Evolutionary conservation across 2,329 filamentous ascomycete genomes (phyloP).

Genomic region (Penicillium digitatum): DNA sequence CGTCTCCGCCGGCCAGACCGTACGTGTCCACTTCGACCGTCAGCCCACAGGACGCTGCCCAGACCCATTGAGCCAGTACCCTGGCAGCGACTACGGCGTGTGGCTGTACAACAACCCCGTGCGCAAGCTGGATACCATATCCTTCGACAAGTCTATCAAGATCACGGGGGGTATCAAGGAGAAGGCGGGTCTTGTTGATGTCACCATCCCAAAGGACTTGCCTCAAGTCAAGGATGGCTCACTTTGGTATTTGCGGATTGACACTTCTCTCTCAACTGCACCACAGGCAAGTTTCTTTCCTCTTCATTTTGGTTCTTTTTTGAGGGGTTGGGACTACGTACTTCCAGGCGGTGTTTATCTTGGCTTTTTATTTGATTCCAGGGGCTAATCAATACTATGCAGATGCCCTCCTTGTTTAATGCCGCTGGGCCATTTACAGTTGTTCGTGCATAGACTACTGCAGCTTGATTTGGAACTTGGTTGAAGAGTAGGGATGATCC

Average conservation of each 20-base stretch:
- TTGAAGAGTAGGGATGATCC: too few relatives aligned
- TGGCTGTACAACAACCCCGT: slow-evolving; percentile 33
- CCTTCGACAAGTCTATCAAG: slow-evolving; percentile 21
- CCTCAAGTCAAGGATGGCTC: slow-evolving; percentile 25
- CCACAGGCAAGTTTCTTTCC: slow-evolving; percentile 25
- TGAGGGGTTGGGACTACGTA: background rate
- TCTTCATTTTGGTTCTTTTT: background rate
- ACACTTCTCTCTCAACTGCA: slow-evolving; percentile 22
- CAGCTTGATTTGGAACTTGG: background rate
- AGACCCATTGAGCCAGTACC: slow-evolving; percentile 19
- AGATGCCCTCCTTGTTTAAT: slow-evolving; percentile 31
- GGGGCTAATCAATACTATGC: background rate
- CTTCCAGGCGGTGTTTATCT: background rate
- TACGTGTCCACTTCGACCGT: slow-evolving; percentile 30
- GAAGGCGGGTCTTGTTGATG: slow-evolving; percentile 17
- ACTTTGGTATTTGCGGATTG: slow-evolving; percentile 31
- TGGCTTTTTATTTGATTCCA: background rate
- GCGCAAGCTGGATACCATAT: slow-evolving; percentile 19
- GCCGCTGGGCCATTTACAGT: slow-evolving; percentile 29
- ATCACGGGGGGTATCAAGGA: slow-evolving; percentile 20
- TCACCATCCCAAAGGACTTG: slow-evolving; percentile 26
- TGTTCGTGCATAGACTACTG: slow-evolving; percentile 8
- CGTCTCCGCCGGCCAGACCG: slow-evolving; percentile 21
- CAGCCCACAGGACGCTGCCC: slow-evolving; percentile 25
- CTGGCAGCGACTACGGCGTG: slow-evolving; percentile 23